Evolutionary conservation across 306 rosid species (phyloP).

Genomic region (Bauhinia variegata): DNA sequence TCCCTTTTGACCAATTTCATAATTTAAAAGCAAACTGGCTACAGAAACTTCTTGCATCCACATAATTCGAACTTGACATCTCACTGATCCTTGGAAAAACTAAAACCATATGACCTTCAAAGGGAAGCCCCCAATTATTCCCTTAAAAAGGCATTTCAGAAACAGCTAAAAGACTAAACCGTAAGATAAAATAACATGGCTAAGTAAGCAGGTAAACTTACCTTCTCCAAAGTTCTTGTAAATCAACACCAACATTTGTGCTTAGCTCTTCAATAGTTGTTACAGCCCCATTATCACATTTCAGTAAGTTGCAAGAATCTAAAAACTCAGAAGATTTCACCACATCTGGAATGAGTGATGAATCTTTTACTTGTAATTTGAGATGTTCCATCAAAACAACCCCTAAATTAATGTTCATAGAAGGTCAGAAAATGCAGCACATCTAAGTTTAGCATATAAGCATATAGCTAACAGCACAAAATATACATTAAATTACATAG

Average conservation of each 20-base stretch:
- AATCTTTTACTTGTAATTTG: constrained; percentile 51
- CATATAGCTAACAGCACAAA: background rate
- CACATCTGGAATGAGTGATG: constrained; percentile 38
- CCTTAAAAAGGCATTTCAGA: too few relatives aligned
- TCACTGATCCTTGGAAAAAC: background rate
- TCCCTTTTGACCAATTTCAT: background rate
- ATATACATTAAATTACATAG: constrained; percentile 15
- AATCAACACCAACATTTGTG: constrained; percentile 48
- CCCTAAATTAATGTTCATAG: constrained; percentile 42
- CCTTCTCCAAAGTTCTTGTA: constrained; percentile 22
- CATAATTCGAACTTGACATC: background rate
- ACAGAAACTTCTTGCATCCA: background rate
- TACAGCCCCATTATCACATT: constrained; percentile 40
- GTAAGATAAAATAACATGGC: too few relatives aligned
- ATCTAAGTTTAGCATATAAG: constrained; percentile 4
- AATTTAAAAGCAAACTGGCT: background rate
- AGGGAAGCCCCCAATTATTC: background rate
- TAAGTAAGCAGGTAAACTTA: constrained; percentile 19
- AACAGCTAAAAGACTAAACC: too few relatives aligned
- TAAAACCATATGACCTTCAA: background rate
- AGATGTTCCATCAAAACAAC: constrained; percentile 66
- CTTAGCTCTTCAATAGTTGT: constrained; percentile 56
- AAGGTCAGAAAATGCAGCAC: constrained; percentile 24
- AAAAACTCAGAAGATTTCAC: constrained; percentile 39
- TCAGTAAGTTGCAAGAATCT: constrained; percentile 59